phyloP scores from a whole-genome alignment of 2,329 filamentous ascomycete species.

The Helotiales sp. region DNA sequence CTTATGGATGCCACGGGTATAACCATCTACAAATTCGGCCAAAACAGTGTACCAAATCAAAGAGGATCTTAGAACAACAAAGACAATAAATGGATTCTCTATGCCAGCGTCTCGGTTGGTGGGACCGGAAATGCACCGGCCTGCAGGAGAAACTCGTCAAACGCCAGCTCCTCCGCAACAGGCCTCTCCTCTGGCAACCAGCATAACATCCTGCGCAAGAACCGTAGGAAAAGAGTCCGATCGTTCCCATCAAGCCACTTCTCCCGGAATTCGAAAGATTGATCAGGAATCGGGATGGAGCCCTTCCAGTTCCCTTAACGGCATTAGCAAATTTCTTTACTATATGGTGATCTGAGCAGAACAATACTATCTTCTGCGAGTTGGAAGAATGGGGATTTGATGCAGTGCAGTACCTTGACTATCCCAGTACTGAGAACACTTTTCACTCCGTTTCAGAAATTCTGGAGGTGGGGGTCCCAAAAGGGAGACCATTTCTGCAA shows the following conservation, averaged over 20 bases:
- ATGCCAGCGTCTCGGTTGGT: too few relatives aligned
- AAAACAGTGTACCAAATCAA: too few relatives aligned
- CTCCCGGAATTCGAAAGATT: conserved; percentile 21
- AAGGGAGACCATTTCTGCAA: too few relatives aligned
- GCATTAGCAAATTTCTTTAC: conserved; percentile 18
- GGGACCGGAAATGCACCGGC: too few relatives aligned
- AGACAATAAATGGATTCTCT: too few relatives aligned
- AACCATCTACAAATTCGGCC: too few relatives aligned
- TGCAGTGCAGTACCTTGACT: too few relatives aligned
- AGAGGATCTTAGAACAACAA: too few relatives aligned
- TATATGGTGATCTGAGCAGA: conserved; percentile 10
- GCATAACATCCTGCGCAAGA: conserved; percentile 36
- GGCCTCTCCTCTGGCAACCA: conserved; percentile 24
- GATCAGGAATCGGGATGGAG: conserved; percentile 18
- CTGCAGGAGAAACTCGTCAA: conserved; percentile 21
- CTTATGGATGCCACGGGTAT: too few relatives aligned
- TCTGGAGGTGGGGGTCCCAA: too few relatives aligned
- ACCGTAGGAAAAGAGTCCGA: conserved; percentile 34
- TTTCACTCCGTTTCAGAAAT: too few relatives aligned
- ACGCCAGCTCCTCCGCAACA: conserved; percentile 15
- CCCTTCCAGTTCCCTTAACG: conserved; percentile 22
- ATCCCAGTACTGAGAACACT: too few relatives aligned
- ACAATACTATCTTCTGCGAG: conserved; percentile 7
- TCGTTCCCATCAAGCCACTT: conserved; percentile 28
- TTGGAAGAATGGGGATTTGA: conserved; percentile 14